Conservation (phyloP, 2,329 filamentous ascomycete genomes). For the Coniochaeta ligniaria region DNA sequence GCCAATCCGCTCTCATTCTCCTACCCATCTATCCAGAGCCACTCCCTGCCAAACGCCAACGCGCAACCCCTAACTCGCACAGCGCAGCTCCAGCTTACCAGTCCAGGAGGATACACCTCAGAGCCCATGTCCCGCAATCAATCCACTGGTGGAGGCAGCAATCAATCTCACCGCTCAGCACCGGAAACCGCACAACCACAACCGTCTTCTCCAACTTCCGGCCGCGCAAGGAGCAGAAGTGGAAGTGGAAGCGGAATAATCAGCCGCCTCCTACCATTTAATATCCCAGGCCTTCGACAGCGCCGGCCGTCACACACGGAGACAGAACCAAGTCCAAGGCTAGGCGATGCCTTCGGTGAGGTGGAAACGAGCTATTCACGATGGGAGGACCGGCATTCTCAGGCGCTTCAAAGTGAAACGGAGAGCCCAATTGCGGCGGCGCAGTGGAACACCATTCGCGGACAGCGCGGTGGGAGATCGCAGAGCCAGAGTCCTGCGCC, state of each 20-base stretch:
- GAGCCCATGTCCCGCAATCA: conserved; percentile 42
- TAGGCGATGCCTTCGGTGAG: conserved; percentile 17
- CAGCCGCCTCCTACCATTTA: conserved; percentile 7
- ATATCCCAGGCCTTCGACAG: conserved; percentile 14
- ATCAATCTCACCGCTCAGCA: conserved; percentile 21
- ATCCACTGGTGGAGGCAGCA: background rate
- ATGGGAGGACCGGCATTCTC: conserved; percentile 12
- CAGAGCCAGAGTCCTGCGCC: background rate
- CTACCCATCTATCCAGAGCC: conserved; percentile 7
- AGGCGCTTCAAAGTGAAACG: background rate
- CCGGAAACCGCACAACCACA: conserved; percentile 4
- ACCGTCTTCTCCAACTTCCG: conserved; percentile 2
- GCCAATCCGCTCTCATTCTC: conserved; percentile 14
- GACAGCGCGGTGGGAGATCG: background rate
- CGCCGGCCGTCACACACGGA: conserved; percentile 31
- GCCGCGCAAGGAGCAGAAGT: background rate
- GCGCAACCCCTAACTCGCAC: conserved; percentile 12
- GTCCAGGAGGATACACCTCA: conserved; percentile 34
- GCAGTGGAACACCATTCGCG: background rate
- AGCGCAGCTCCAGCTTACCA: conserved; percentile 17
- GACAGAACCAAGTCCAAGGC: conserved; percentile 34
- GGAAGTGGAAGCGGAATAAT: background rate
- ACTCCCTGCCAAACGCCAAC: conserved; percentile 6
- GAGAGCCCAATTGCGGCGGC: background rate
- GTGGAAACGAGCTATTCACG: conserved; percentile 21